phyloP scores from a whole-genome alignment of 257 asterid genomes.

The Solanum tarijense region DNA sequence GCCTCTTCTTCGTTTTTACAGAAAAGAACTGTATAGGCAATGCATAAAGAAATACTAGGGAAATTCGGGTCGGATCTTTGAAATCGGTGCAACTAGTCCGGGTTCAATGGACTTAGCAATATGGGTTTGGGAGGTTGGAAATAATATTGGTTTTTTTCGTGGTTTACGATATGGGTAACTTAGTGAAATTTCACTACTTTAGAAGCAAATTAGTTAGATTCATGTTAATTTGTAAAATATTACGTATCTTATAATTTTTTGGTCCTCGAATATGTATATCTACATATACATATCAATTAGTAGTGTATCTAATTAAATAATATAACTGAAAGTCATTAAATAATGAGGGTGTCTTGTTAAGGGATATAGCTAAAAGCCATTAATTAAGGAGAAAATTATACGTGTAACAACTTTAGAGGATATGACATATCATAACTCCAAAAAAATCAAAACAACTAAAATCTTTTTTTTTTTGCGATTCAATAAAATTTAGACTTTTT shows the following conservation, averaged over 20 bases:
- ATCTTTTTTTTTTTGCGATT: too few species aligned
- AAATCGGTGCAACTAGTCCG: background rate
- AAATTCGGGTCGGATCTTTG: background rate
- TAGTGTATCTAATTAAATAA: background rate
- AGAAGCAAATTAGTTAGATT: background rate
- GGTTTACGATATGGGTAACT: background rate
- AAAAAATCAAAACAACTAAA: background rate
- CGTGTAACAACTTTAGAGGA: too few species aligned
- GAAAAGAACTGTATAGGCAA: background rate
- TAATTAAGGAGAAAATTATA: too few species aligned
- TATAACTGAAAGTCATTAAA: background rate
- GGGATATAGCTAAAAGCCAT: background rate
- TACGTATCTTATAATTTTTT: too few species aligned
- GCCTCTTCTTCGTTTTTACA: background rate
- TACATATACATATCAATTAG: background rate
- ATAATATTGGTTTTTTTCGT: too few species aligned
- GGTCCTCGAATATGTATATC: background rate
- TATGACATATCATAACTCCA: too few species aligned
- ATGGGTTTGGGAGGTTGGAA: background rate
- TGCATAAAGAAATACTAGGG: background rate
- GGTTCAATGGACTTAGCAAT: background rate
- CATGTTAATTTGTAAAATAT: too few species aligned
- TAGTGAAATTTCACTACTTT: rapidly evolving
- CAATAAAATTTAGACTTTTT: too few species aligned
- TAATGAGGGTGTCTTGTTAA: background rate